Evolutionary conservation across 306 rosid species (phyloP).

Genomic region (Arachis stenosperma): DNA sequence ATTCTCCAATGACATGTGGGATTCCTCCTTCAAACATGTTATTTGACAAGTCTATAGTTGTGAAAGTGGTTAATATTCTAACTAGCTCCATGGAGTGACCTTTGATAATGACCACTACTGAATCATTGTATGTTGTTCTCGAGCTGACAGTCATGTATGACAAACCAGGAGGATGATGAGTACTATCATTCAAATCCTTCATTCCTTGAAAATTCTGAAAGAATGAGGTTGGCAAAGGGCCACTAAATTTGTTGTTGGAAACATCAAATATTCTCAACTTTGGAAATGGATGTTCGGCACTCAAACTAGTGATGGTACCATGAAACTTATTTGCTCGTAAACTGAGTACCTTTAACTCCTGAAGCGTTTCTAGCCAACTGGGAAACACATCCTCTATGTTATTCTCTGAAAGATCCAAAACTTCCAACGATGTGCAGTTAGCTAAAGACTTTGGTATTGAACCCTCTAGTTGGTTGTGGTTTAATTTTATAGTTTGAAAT

Average conservation of each 20-base stretch:
- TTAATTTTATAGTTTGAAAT: no score
- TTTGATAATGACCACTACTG: conserved; percentile 32
- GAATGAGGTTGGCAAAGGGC: conserved; percentile 26
- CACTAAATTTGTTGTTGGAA: not conserved
- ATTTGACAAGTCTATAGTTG: conserved; percentile 43
- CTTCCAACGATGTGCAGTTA: no score
- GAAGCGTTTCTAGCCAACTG: conserved; percentile 5
- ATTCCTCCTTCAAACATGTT: conserved; percentile 44
- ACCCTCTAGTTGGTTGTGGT: conserved; percentile 22
- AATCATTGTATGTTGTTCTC: not conserved
- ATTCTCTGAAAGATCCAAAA: no score
- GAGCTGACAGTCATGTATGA: not conserved
- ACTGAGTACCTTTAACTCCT: conserved; percentile 39
- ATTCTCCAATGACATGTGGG: conserved; percentile 34
- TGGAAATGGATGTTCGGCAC: no score
- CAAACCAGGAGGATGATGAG: no score
- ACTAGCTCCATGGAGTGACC: not conserved
- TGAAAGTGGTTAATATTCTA: conserved; percentile 24
- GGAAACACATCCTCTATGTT: no score
- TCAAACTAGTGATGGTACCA: no score
- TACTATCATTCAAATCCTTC: not conserved
- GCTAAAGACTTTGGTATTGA: conserved; percentile 18
- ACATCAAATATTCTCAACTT: not conserved
- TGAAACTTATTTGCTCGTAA: conserved; percentile 39
- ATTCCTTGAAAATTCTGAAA: conserved; percentile 37